Evolutionary conservation across 2,329 filamentous ascomycete species (phyloP), one percentile per base, ranked within the genome.

Genomic region (Alternaria postmessia): DNA sequence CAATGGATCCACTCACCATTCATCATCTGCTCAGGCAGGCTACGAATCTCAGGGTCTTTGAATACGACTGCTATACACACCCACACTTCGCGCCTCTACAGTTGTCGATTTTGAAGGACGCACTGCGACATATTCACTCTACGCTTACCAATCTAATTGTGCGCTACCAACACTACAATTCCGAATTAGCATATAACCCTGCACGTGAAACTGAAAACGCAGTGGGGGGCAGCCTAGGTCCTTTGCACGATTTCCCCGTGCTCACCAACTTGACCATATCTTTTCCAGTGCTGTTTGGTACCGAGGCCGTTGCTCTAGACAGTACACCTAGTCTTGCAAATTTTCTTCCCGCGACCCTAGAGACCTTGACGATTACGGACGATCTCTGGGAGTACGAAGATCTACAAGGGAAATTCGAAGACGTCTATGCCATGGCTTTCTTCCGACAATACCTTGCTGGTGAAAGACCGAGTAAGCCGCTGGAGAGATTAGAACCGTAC

Each of bases 41-140:
- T 12, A 38, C 54, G 5, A 51, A 57, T 20, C 36, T 57, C 28
- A 22, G 22, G 20, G 30, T 47, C 18, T 44, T 57, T 28, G n/a
- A 57, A 3, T 57, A 51, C 26, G 54, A 57, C 18, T 42, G 46
- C 30, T 44, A 26, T 22, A 26, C 44, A 26, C 34, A 55, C 34
- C 32, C 18, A 28, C 28, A 30, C 0, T 12, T 30, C 26, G 7
- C 22, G 12, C 20, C 38, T 18, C 24, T 51, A 26, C 36, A 36
- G 3, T 22, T 57, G 34, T 28, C 38, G 12, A 18, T 26, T 4
- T 20, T 51, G 9, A 43, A 12, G 18, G 38, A 43, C 9, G 30
- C 30, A 32, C 30, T 32, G 11, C 30, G 11, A 32, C 30, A 32
- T 12, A 32, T 32, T 12, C 30, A 12, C 11, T 11, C 9, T 12